phyloP scores from a whole-genome alignment of 139 green algal species.

The Coelastrella sp. region DNA sequence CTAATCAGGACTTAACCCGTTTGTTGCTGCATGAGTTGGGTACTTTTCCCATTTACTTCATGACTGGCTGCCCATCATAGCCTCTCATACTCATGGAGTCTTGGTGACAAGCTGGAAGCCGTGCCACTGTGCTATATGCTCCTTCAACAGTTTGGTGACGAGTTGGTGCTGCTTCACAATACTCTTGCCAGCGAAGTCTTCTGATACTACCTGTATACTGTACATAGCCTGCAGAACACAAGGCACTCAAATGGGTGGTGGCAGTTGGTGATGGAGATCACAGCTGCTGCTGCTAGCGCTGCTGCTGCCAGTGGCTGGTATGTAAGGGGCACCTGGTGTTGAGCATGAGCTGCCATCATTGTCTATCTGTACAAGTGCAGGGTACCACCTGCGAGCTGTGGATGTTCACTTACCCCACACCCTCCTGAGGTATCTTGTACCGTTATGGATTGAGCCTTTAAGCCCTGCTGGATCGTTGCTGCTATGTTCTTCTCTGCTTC shows the following conservation, averaged over 20 bases:
- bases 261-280: no score
- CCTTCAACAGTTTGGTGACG: conserved; percentile 65
- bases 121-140: conserved; percentile 74
- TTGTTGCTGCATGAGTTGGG: not conserved
- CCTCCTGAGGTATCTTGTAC: conserved; percentile 72
- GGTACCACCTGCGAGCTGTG: not conserved
- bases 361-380: not conserved
- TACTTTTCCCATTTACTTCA: not conserved
- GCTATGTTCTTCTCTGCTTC: conserved; percentile 57
- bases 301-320: no score
- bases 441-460: conserved; percentile 42
- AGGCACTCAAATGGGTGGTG: not conserved
- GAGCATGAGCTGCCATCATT: not conserved
- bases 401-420: conserved; percentile 53
- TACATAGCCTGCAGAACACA: conserved; percentile 7
- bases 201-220: conserved; percentile 37
- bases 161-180: conserved; percentile 78
- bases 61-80: not conserved
- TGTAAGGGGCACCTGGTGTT: no score
- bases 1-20: not conserved
- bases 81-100: not conserved
- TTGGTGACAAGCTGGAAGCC: conserved; percentile 65
- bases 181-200: conserved; percentile 50
- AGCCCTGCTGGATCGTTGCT: conserved; percentile 44
- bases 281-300: no score